Evolutionary conservation across 75 land plant genomes (phyloP), one percentile per base, ranked within the genome.

Genomic region (Picea sitchensis): DNA sequence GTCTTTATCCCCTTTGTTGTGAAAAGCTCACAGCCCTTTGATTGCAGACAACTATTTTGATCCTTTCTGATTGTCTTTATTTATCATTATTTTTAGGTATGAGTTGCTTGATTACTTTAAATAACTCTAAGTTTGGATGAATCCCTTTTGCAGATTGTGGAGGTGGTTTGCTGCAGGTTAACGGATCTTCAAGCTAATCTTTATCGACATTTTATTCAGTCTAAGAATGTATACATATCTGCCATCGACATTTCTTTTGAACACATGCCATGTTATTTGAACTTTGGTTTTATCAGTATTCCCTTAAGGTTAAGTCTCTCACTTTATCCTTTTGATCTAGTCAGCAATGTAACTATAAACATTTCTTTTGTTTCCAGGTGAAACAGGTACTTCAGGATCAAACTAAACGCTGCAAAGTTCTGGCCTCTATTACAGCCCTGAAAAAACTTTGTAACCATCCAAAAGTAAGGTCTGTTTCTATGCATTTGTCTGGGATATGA

Each of bases 381-480:
- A 94, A 91, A 68, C 86, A 85, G 75, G 90, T 82, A 21, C 80
- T 97, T 81, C 76, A 83, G 79, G 99, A 95, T 73, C 89, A 93
- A 57, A 60, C 86, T 31, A 95, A 91, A 78, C 88, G 88, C 18
- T 89, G 95, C 15, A 94, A 88, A 79, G 93, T 97, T 71, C 85
- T 97, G 79, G 94, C 98, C 26, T 97, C 92, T 72, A 97, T 97
- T 63, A 93, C 94, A 60, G 98, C 95, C 20, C 88, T 97, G 60
- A 97, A 97, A 83, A 95, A 97, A 77, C 84, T 97, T 12, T 97
- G 99, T 84, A 97, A 94, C 79, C 99, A 97, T 84, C 99, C 99
- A 62, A 97, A 97, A 89, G 99, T 93, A 82, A 75, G 44, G 23
- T 63, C 34, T 64, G 20, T 51, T 64, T 47, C 41, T 44, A 38